Evolutionary conservation across 305 asterid species (phyloP), one percentile per base, ranked within the genome.

Genomic region (Andrographis paniculata): DNA sequence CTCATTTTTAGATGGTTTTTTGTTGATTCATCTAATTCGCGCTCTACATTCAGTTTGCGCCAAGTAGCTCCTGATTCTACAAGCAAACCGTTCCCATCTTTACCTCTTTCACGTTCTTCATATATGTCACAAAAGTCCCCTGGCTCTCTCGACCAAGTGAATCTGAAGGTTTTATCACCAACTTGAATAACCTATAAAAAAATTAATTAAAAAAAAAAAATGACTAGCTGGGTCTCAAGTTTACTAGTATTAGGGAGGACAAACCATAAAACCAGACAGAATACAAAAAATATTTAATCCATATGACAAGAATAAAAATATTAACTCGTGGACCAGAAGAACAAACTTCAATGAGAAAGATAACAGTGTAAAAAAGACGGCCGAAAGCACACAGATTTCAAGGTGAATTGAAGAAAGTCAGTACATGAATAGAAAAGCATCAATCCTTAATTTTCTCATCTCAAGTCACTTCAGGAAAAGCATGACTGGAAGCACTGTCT

Each of bases 51-150:
- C 67, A 92, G 79, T 78, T 87, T 92, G 64, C 95, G 77, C 95
- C 91, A 92, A 50, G 93, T 78, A 20, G 82, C 65, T 36, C 99
- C 99, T 17, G 95, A 81, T 70, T 92, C 99, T 58, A 87, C 85
- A 33, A 92, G 91, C 79, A 84, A 68, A 16, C 87, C 95, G 64
- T 67, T 74, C 67, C 93, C 94, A 69, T 75, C 93, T 61, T 81
- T 93, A 55, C 95, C 97, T 59, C 86, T 77, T 73, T 24, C 80
- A 36, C 86, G 80, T 62, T 92, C 94, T 76, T 92, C 97, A 55
- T 92, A 92, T 64, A 87, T 71, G 62, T 87, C 97, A 70, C 99
- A 92, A 36, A 87, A 70, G 60, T 74, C 95, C 50, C 91, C 94
- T 24, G 74, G 69, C 63, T 92, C 99, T 41, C 67, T 71, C 15